Percentiles rank a stretch among this genome's conserved stretches.
phyloP scores from a whole-genome alignment of 2,329 filamentous ascomycete genomes.

The Fusarium sp. region DNA sequence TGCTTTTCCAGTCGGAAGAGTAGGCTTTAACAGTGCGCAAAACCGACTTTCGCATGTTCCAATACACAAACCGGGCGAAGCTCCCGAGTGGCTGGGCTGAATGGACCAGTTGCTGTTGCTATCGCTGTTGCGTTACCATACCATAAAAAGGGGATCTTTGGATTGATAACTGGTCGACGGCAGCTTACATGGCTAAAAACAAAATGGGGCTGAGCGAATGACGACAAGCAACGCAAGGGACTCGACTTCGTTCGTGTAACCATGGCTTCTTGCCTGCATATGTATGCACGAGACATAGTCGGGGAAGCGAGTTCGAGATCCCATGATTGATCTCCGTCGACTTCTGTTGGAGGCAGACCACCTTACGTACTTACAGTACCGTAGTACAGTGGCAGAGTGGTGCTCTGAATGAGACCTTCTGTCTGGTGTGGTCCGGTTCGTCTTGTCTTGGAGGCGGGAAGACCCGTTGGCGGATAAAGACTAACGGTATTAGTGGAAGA shows the following conservation, averaged over 20 bases:
- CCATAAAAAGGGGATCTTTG: constrained; percentile 1
- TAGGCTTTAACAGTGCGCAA: constrained; percentile 14
- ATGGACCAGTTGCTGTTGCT: constrained; percentile 16
- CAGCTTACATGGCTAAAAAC: constrained; percentile 26
- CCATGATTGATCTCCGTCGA: background rate
- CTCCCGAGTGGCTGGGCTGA: constrained; percentile 34
- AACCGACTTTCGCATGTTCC: constrained; percentile 5
- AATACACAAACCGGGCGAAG: constrained; percentile 20
- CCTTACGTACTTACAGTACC: too few relatives aligned
- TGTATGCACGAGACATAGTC: background rate
- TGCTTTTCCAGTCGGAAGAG: constrained; percentile 6
- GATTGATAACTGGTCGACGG: constrained; percentile 7
- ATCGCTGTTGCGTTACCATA: constrained; percentile 28
- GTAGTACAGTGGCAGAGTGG: too few relatives aligned
- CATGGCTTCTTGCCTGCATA: constrained; percentile 19
- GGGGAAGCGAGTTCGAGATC: constrained; percentile 12
- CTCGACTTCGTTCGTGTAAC: constrained; percentile 18
- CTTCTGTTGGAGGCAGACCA: background rate
- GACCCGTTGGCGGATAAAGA: constrained; percentile 26
- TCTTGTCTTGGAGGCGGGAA: constrained; percentile 21
- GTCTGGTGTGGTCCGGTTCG: constrained; percentile 9
- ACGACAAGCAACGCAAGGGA: constrained; percentile 15
- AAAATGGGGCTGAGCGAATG: constrained; percentile 12
- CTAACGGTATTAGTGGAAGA: constrained; percentile 13
- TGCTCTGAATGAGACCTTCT: background rate